These are phyloP conservation scores for Candolleomyces efflorescens DNA, from an alignment of 768 basidiomycete species.

Conservation along the genomic window DNA sequence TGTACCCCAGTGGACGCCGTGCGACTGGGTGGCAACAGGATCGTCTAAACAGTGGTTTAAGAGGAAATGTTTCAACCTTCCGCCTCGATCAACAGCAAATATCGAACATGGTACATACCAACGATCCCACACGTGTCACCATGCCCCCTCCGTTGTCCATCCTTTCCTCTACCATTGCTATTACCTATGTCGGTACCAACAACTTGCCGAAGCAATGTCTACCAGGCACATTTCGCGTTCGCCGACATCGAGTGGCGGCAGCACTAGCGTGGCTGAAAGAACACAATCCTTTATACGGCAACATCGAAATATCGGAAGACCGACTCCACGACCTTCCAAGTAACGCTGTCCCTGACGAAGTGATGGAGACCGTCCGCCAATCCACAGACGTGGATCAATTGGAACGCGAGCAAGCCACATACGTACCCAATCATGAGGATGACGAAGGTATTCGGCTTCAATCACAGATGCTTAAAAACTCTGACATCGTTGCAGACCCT, in stretches of 20 bases:
- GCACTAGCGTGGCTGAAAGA: conserved; percentile 26
- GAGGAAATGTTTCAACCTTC: conserved; percentile 29
- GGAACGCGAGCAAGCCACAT: conserved; percentile 23
- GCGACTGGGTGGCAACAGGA: conserved; percentile 10
- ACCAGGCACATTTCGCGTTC: conserved; percentile 20
- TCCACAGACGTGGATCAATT: conserved; percentile 14
- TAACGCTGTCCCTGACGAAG: conserved; percentile 28
- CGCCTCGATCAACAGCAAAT: conserved; percentile 10
- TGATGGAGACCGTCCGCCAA: conserved; percentile 14
- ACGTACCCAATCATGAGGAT: conserved; percentile 23
- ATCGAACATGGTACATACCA: conserved; percentile 25
- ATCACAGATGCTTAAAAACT: not conserved
- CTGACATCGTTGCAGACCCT: not conserved
- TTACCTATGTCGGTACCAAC: conserved; percentile 25
- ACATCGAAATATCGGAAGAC: conserved; percentile 17
- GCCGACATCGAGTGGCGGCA: conserved; percentile 10
- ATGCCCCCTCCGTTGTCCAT: conserved; percentile 23
- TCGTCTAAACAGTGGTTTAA: conserved; percentile 16
- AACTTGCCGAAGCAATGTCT: conserved; percentile 16
- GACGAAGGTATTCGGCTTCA: conserved; percentile 3
- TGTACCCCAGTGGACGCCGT: conserved; percentile 26
- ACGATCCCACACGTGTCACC: conserved; percentile 8
- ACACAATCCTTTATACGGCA: conserved; percentile 23
- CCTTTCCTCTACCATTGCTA: conserved; percentile 23
- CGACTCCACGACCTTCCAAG: conserved; percentile 21